A percentile compares a stretch with the other conserved stretches of the same genome.
phyloP scores from a whole-genome alignment of 169 alveolate genomes.

The Perkinsus olseni region DNA sequence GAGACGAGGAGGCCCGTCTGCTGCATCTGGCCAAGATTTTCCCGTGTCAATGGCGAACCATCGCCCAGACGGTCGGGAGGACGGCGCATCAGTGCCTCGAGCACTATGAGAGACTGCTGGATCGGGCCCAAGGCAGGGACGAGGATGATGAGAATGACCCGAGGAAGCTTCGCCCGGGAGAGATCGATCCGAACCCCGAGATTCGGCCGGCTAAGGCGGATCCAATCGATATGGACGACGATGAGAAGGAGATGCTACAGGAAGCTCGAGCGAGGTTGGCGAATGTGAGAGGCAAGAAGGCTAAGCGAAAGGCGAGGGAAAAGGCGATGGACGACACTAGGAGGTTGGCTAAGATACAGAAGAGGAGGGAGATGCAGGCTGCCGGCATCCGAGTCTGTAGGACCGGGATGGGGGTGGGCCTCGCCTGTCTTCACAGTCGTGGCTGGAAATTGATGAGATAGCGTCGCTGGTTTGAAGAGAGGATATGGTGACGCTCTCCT shows the following conservation, averaged over 20 bases:
- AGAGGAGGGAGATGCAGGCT: conserved; percentile 94
- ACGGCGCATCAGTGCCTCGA: conserved; percentile 99
- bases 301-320: conserved; percentile 98
- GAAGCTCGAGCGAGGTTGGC: conserved; percentile 99
- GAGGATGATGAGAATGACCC: conserved; percentile 73
- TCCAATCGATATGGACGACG: conserved; percentile 83
- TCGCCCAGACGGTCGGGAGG: conserved; percentile 98
- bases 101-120: conserved; percentile 94
- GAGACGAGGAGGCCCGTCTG: conserved; percentile 98
- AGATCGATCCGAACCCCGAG: conserved; percentile 99
- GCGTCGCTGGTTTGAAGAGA: no score
- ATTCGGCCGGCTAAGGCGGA: conserved; percentile 96
- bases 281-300: conserved; percentile 98
- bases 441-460: no score
- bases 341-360: conserved; percentile 90
- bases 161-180: conserved; percentile 94
- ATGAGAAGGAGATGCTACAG: conserved; percentile 97
- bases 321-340: conserved; percentile 92
- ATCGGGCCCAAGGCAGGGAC: conserved; percentile 91
- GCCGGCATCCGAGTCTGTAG: conserved; percentile 88
- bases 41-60: conserved; percentile 99
- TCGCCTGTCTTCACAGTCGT: no score
- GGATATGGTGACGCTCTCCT: no score
- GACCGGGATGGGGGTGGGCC: no score
- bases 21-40: conserved; percentile 96